These are phyloP conservation scores for Cladorrhinum samala DNA, from an alignment of 495 filamentous ascomycete species.

Conservation along the genomic window DNA sequence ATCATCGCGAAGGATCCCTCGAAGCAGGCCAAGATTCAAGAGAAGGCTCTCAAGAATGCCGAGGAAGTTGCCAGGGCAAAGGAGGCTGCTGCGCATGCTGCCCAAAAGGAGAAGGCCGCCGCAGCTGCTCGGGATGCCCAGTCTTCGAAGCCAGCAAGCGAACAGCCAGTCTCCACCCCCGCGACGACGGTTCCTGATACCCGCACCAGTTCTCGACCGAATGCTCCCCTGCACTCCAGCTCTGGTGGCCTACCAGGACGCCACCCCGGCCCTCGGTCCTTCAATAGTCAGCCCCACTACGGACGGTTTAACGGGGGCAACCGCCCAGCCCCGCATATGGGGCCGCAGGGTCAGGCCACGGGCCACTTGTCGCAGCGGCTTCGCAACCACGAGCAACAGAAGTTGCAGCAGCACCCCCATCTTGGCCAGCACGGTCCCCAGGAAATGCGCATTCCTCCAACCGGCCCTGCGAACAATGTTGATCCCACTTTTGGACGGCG, in stretches of 20 bases:
- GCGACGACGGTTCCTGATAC: slow-evolving; percentile 25
- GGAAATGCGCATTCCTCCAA: slow-evolving; percentile 46
- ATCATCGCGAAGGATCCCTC: slow-evolving; percentile 92
- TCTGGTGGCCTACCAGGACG: slow-evolving; percentile 31
- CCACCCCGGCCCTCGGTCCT: slow-evolving; percentile 27
- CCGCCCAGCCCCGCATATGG: slow-evolving; percentile 32
- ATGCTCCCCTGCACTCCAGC: slow-evolving; percentile 26
- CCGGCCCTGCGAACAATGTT: slow-evolving; percentile 44
- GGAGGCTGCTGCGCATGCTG: slow-evolving; percentile 23
- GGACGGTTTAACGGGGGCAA: slow-evolving; percentile 27
- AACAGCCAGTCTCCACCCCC: slow-evolving; percentile 13
- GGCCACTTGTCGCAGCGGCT: slow-evolving; percentile 39
- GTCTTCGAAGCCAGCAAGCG: slow-evolving; percentile 26
- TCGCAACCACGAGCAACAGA: slow-evolving; percentile 39
- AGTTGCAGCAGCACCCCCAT: slow-evolving; percentile 33
- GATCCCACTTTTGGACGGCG: slow-evolving; percentile 44
- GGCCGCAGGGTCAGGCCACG: slow-evolving; percentile 27
- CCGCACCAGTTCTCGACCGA: slow-evolving; percentile 22
- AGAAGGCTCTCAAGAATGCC: slow-evolving; percentile 67
- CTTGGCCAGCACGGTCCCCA: slow-evolving; percentile 32
- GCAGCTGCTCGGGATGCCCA: slow-evolving; percentile 23
- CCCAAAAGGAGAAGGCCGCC: slow-evolving; percentile 31
- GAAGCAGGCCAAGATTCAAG: slow-evolving; percentile 88
- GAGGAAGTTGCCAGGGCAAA: slow-evolving; percentile 49
- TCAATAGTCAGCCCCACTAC: slow-evolving; percentile 27